These are phyloP conservation scores for Acanthamoeba polyphaga DNA, from an alignment of 208 protist species.

Conservation along the genomic window DNA sequence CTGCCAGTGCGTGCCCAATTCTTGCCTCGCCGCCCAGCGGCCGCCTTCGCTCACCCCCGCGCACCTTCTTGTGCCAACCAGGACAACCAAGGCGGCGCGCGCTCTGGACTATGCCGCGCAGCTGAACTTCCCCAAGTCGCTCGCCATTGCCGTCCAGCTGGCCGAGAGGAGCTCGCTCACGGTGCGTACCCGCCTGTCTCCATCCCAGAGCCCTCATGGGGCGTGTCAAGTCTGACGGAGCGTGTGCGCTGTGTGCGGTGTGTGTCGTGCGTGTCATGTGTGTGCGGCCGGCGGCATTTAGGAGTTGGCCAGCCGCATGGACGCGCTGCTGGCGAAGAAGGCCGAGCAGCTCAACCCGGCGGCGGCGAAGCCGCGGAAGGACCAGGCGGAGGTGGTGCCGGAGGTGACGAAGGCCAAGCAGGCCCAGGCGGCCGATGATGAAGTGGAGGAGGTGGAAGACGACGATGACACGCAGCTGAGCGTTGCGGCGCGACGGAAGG, in stretches of 20 bases:
- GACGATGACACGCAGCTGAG: neutral
- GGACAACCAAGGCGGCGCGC: neutral
- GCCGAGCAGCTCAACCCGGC: slow-evolving; percentile 7
- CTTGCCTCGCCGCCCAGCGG: neutral
- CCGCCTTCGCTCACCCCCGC: neutral
- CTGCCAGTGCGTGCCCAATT: neutral
- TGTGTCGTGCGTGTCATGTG: too few species aligned
- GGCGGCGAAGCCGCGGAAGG: neutral
- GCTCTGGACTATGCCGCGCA: neutral
- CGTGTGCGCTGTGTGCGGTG: too few species aligned
- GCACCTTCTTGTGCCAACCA: neutral
- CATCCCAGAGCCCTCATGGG: neutral
- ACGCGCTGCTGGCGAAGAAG: neutral
- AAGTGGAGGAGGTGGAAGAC: neutral
- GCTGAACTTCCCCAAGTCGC: slow-evolving; percentile 35
- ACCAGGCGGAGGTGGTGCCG: neutral
- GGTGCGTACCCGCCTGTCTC: neutral
- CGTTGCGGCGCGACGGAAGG: neutral
- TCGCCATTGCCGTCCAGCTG: slow-evolving; percentile 6
- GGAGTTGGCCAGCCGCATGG: slow-evolving; percentile 11
- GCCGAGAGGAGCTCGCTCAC: neutral
- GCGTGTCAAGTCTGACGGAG: neutral
- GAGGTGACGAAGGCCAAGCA: neutral
- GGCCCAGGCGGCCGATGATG: neutral
- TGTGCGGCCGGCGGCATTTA: neutral